Percentiles rank a stretch among this genome's conserved stretches.
Evolutionary conservation across 75 land plant species (phyloP).

Genomic region (Pseudotsuga menziesii): DNA sequence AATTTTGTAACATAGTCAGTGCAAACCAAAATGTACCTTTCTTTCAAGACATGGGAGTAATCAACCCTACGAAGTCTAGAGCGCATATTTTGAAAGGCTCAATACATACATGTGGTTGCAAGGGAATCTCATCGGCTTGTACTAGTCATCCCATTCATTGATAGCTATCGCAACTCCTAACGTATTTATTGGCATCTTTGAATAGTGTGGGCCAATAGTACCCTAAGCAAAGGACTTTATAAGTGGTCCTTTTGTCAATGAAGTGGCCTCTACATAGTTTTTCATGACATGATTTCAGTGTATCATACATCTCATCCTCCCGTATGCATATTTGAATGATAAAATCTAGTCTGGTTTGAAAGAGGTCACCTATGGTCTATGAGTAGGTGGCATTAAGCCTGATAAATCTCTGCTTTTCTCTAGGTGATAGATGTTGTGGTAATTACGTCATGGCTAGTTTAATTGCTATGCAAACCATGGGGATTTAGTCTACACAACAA

Average conservation of each 20-base stretch:
- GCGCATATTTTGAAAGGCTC: background rate
- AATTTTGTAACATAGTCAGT: background rate
- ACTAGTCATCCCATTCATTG: no score
- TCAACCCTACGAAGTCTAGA: background rate
- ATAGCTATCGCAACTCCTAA: background rate
- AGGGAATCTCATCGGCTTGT: background rate
- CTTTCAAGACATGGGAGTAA: background rate
- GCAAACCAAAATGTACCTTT: background rate
- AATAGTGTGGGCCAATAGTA: background rate
- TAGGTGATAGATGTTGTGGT: background rate
- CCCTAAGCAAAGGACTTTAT: background rate
- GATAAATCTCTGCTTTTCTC: no score
- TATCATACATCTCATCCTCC: background rate
- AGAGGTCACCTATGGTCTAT: background rate
- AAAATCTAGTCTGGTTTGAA: background rate
- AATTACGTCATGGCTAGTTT: background rate
- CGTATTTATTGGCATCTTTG: background rate
- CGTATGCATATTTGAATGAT: background rate
- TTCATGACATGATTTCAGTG: background rate
- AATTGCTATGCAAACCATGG: background rate
- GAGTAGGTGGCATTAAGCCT: background rate
- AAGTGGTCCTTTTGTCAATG: background rate
- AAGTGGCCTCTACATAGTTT: background rate
- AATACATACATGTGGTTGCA: background rate
- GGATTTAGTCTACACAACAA: no score